Evolutionary conservation across 164 flowering plant species (phyloP), one percentile per base, ranked within the genome.

Genomic region (Sedum album): DNA sequence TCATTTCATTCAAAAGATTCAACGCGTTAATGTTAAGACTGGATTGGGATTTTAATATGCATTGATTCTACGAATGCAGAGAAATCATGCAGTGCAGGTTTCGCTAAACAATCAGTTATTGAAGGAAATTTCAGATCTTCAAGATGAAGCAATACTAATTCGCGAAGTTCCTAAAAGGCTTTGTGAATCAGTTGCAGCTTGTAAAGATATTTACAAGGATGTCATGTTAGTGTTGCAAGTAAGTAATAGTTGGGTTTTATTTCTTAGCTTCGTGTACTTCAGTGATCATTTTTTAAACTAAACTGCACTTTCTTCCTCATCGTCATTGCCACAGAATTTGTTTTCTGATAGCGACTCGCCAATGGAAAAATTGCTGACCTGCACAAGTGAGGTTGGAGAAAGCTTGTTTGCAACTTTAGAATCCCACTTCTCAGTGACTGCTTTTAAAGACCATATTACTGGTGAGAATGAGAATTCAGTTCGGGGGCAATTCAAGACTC

Each of bases 321-420:
- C 15, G 26, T 1, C 18, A 36, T 30, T 77, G 18, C 67, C 20
- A 39, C 80, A 93, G 98, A 80, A 73, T 73, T 77, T 76, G 70
- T 79, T 78, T 48, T 75, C 76, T 62, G 87, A 83, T 70, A 80
- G 75, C 71, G 73, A 77, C 62, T 81, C 91, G 31, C 72, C 78
- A 18, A 70, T 80, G 39, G 76, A 77, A 67, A 83, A 84, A 66
- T 72, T 88, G 74, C 76, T 90, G 4, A 79, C 88, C 65, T 70
- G 82, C 72, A 79, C 82, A 71, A 75, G 76, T 69, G 93, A 91
- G 66, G 80, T 93, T 74, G 90, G 88, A 28, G 55, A 64, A 11
- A 68, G 62, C 69, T 85, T 91, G 64, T 79, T 93, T 68, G 83
- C 96, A 67, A 82, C 83, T 68, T 71, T 93, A 69, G 98, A 88